These are phyloP conservation scores for Citrullus colocynthis DNA, from an alignment of 306 rosid species.

Conservation along the genomic window DNA sequence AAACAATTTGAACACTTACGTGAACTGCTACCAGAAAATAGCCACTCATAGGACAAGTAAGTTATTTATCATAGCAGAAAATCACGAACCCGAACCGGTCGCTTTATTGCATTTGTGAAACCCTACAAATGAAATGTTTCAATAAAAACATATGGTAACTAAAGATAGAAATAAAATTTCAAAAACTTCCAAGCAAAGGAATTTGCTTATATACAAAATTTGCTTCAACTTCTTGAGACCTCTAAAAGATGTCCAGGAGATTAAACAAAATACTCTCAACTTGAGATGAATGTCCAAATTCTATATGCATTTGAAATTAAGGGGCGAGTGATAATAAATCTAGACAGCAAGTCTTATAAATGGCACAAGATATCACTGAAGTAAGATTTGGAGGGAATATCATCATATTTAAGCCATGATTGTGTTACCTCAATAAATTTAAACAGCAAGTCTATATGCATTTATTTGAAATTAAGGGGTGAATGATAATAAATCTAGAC, in stretches of 20 bases:
- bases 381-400: neutral
- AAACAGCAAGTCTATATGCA: slow-evolving; percentile 30
- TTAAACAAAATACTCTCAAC: neutral
- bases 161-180: neutral
- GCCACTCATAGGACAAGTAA: neutral
- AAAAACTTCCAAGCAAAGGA: neutral
- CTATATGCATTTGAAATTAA: neutral
- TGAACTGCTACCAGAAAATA: neutral
- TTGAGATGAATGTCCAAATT: neutral
- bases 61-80: slow-evolving; percentile 33
- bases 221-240: neutral
- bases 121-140: slow-evolving; percentile 38
- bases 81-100: slow-evolving; percentile 82
- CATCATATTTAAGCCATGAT: neutral
- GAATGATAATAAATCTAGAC: neutral
- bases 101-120: slow-evolving; percentile 79
- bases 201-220: neutral
- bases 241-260: neutral
- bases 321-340: neutral
- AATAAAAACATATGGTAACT: neutral
- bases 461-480: neutral
- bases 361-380: neutral
- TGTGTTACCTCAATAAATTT: slow-evolving; percentile 70
- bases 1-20: neutral
- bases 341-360: neutral